phyloP scores from a whole-genome alignment of 2,329 filamentous ascomycete genomes.

The Talaromyces piceae region DNA sequence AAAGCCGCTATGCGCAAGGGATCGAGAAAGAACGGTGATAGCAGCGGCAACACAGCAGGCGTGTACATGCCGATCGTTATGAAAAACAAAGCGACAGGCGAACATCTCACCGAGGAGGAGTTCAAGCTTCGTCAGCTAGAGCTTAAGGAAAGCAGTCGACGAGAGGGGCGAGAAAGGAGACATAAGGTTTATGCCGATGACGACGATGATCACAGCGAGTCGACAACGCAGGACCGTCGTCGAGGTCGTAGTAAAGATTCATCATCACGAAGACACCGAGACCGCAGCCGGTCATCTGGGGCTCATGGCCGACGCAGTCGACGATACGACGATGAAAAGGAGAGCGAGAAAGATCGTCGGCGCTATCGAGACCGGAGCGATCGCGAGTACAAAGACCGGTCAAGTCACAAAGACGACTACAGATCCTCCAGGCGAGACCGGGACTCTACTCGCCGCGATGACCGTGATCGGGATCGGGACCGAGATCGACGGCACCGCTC shows the following conservation, averaged over 20 bases:
- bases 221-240: slow-evolving; percentile 23
- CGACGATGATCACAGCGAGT: slow-evolving; percentile 18
- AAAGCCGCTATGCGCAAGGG: slow-evolving; percentile 50
- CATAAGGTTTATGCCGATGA: slow-evolving; percentile 27
- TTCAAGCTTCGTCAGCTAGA: slow-evolving; percentile 46
- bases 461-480: slow-evolving; percentile 25
- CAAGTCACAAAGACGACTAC: slow-evolving; percentile 17
- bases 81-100: slow-evolving; percentile 55
- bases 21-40: slow-evolving; percentile 48
- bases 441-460: slow-evolving; percentile 15
- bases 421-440: slow-evolving; percentile 7
- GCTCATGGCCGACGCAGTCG: slow-evolving; percentile 25
- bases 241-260: slow-evolving; percentile 32
- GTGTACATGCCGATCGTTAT: slow-evolving; percentile 57
- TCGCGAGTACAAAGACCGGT: slow-evolving; percentile 19
- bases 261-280: slow-evolving; percentile 23
- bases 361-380: slow-evolving; percentile 24
- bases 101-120: slow-evolving; percentile 56
- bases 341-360: slow-evolving; percentile 18
- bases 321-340: slow-evolving; percentile 31
- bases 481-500: slow-evolving; percentile 11
- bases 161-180: slow-evolving; percentile 17
- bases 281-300: slow-evolving; percentile 16
- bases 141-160: slow-evolving; percentile 33
- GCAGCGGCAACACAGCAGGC: slow-evolving; percentile 32